Evolutionary conservation across 2,329 filamentous ascomycete species (phyloP).

Genomic region (Pezicula radicicola): DNA sequence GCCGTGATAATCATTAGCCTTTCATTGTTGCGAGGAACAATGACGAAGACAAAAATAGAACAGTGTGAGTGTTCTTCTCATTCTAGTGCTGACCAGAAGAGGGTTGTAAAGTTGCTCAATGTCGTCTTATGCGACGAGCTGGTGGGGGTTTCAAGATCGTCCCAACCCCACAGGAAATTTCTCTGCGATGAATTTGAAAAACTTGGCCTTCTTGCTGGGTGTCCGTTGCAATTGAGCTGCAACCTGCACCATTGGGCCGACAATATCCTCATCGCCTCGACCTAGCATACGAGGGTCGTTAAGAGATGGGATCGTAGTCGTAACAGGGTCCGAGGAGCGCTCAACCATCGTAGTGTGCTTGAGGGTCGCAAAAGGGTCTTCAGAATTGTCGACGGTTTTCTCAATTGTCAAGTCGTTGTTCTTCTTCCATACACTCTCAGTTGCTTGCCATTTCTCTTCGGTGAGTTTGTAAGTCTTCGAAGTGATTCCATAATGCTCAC

Average conservation of each 20-base stretch:
- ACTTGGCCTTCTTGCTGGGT: constrained; percentile 27
- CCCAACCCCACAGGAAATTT: constrained; percentile 28
- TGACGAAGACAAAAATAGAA: neutral
- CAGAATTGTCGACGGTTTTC: constrained; percentile 39
- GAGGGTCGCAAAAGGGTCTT: constrained; percentile 38
- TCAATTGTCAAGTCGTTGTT: constrained; percentile 64
- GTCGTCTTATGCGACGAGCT: neutral
- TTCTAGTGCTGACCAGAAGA: too few relatives aligned
- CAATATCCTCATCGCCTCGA: constrained; percentile 87
- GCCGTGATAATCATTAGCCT: too few relatives aligned
- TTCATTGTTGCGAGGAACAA: constrained; percentile 2
- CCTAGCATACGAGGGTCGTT: constrained; percentile 64
- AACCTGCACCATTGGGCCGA: constrained; percentile 72
- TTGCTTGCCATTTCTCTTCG: constrained; percentile 83
- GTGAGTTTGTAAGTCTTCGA: constrained; percentile 86
- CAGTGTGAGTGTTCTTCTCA: too few relatives aligned
- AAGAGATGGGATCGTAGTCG: constrained; percentile 66
- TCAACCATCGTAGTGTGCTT: constrained; percentile 45
- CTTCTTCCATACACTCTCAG: constrained; percentile 70
- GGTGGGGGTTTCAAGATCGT: constrained; percentile 11
- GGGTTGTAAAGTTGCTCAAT: neutral
- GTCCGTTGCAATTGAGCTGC: constrained; percentile 25
- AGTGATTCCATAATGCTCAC: constrained; percentile 86
- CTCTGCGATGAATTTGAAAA: constrained; percentile 28
- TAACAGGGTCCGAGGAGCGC: constrained; percentile 37